A percentile compares a stretch with the other conserved stretches of the same genome.
Conservation (phyloP, 2,329 filamentous ascomycete species). For the Exserohilum turcica region DNA sequence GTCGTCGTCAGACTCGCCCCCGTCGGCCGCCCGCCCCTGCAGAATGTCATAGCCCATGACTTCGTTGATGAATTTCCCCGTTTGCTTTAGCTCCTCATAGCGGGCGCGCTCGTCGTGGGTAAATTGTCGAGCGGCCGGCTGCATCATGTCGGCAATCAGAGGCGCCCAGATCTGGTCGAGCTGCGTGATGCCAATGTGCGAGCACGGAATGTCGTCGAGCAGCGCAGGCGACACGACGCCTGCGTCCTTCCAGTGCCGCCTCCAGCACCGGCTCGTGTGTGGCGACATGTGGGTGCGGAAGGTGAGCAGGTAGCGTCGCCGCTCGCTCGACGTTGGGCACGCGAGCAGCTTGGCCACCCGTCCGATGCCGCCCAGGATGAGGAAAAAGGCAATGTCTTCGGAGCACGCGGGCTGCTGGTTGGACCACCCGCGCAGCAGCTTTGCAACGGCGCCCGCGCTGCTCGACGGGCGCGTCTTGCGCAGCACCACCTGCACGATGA, state of each 20-base stretch:
- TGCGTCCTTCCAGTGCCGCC: constrained; percentile 42
- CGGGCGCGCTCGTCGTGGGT: constrained; percentile 36
- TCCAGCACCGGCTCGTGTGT: constrained; percentile 42
- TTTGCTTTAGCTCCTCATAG: constrained; percentile 34
- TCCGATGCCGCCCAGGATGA: constrained; percentile 43
- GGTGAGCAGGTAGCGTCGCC: constrained; percentile 37
- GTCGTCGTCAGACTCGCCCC: constrained; percentile 33
- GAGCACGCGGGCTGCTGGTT: constrained; percentile 38
- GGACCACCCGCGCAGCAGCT: constrained; percentile 40
- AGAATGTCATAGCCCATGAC: constrained; percentile 46
- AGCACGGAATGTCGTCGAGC: constrained; percentile 44
- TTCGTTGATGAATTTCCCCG: constrained; percentile 44
- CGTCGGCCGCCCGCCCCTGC: constrained; percentile 34
- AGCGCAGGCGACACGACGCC: constrained; percentile 43
- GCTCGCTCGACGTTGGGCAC: constrained; percentile 39
- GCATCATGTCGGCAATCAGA: constrained; percentile 41
- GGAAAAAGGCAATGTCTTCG: constrained; percentile 46
- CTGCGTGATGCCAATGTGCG: constrained; percentile 44
- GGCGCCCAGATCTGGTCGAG: constrained; percentile 46
- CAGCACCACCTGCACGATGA: constrained; percentile 42
- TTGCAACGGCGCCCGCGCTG: constrained; percentile 37
- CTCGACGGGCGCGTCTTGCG: constrained; percentile 40
- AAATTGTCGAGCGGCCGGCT: constrained; percentile 34
- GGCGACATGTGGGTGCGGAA: constrained; percentile 46
- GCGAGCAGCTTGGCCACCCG: constrained; percentile 44